Conservation (phyloP, 1,284 basidiomycete species). For the Ceratobasidium sp. region DNA sequence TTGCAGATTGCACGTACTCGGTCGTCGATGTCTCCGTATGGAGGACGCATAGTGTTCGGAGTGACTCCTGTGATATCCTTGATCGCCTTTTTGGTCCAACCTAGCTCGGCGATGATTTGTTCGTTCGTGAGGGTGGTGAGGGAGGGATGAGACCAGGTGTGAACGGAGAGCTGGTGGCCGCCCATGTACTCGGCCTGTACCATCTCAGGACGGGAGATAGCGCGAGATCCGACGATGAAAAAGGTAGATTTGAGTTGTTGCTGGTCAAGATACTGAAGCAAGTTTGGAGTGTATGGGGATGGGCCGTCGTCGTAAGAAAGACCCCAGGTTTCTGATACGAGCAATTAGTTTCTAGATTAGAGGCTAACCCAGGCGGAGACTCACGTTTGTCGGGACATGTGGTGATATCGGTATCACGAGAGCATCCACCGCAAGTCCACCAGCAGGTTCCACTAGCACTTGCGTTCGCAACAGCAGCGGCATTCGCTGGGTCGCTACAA, state of each 20-base stretch:
- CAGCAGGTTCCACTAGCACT: constrained; percentile 62
- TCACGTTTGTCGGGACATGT: constrained; percentile 73
- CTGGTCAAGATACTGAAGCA: constrained; percentile 60
- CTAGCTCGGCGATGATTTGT: constrained; percentile 87
- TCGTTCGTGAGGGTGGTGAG: constrained; percentile 77
- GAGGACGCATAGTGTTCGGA: constrained; percentile 72
- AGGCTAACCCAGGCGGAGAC: constrained; percentile 70
- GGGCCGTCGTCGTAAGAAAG: constrained; percentile 61
- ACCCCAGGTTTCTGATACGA: constrained; percentile 53
- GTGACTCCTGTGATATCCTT: constrained; percentile 79
- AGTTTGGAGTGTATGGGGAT: constrained; percentile 56
- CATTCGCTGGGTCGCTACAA: constrained; percentile 60
- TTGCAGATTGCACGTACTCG: constrained; percentile 81
- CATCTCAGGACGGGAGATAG: constrained; percentile 67
- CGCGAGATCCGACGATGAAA: constrained; percentile 66
- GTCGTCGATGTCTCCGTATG: constrained; percentile 78
- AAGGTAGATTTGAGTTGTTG: constrained; percentile 64
- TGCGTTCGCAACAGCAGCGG: constrained; percentile 60
- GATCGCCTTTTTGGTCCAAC: constrained; percentile 87
- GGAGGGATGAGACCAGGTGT: constrained; percentile 75
- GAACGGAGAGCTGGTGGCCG: constrained; percentile 72
- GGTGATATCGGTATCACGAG: constrained; percentile 71
- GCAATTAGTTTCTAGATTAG: not conserved
- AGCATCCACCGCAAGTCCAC: constrained; percentile 90
- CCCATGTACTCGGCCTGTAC: constrained; percentile 77